Percentiles rank a stretch among this genome's conserved stretches.
These are phyloP conservation scores for Isatis tinctoria DNA, from an alignment of 345 rosid species.

Conservation along the genomic window DNA sequence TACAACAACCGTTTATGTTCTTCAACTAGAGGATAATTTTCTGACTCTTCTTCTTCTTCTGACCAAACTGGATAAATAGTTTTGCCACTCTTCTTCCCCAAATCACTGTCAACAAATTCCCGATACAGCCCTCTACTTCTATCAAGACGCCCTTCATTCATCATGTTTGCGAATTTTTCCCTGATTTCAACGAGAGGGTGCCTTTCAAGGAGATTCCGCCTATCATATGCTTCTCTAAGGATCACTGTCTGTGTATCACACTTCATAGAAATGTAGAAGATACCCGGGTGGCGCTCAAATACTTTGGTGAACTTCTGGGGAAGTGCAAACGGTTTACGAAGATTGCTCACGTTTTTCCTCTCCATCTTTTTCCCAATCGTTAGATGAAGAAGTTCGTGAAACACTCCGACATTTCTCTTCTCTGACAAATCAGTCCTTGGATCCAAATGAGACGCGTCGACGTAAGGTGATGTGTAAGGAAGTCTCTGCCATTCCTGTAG, in stretches of 20 bases:
- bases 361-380: conserved; percentile 62
- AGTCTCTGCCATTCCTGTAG: conserved; percentile 80
- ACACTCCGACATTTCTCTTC: conserved; percentile 79
- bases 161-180: conserved; percentile 43
- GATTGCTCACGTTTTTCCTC: conserved; percentile 75
- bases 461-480: conserved; percentile 72
- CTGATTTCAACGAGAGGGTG: conserved; percentile 57
- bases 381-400: conserved; percentile 89
- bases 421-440: conserved; percentile 74
- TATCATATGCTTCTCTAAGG: conserved; percentile 73
- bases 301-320: conserved; percentile 87
- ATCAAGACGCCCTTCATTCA: conserved; percentile 60
- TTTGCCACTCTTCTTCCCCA: background rate
- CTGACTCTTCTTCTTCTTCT: conserved; percentile 26
- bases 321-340: conserved; percentile 56
- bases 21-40: conserved; percentile 6
- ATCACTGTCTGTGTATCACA: conserved; percentile 67
- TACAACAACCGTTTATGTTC: background rate
- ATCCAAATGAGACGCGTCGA: conserved; percentile 70
- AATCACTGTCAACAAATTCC: conserved; percentile 3
- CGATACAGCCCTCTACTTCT: conserved; percentile 61
- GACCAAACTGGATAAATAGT: conserved; percentile 19
- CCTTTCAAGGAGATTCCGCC: conserved; percentile 41
- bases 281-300: conserved; percentile 85
- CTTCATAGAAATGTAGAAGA: conserved; percentile 68